A percentile compares a stretch with the other conserved stretches of the same genome.
Evolutionary conservation across 805 yeast genomes (phyloP).

Genomic region (Wickerhamiella dianesei): DNA sequence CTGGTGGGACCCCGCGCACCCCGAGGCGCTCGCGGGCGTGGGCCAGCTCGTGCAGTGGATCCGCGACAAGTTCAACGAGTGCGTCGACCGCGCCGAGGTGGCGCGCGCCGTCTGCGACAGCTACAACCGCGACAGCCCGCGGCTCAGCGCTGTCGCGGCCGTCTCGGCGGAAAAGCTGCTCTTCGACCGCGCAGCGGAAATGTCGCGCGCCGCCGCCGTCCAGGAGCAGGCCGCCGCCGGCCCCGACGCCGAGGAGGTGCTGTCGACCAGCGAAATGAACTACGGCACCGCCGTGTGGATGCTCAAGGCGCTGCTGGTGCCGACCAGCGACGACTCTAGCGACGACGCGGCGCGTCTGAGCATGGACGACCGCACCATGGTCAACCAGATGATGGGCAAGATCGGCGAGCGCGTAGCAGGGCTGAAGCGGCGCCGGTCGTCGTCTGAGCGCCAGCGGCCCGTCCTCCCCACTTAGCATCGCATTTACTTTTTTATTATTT

Average conservation of each 20-base stretch:
- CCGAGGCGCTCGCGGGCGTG: conserved; percentile 12
- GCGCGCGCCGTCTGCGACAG: conserved; percentile 64
- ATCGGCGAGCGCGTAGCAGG: conserved; percentile 69
- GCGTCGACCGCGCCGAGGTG: conserved; percentile 77
- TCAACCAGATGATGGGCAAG: conserved; percentile 68
- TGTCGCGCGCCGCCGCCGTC: conserved; percentile 82
- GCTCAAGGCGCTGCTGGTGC: conserved; percentile 72
- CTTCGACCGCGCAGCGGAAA: conserved; percentile 87
- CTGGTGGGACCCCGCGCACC: conserved; percentile 58
- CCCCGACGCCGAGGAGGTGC: conserved; percentile 14
- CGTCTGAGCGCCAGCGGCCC: neutral
- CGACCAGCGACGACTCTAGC: conserved; percentile 21
- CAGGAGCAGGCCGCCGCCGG: conserved; percentile 60
- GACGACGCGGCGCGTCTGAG: conserved; percentile 32
- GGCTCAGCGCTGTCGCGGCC: conserved; percentile 24
- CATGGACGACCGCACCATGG: conserved; percentile 57
- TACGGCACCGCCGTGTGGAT: conserved; percentile 92
- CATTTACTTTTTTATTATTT: too few relatives aligned
- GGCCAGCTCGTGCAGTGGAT: conserved; percentile 73
- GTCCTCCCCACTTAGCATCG: neutral
- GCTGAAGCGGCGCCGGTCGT: conserved; percentile 23
- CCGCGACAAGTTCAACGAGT: conserved; percentile 75
- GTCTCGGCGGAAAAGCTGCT: conserved; percentile 66
- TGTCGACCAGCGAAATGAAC: conserved; percentile 60
- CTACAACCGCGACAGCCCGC: conserved; percentile 74